Percentiles rank a stretch among this genome's conserved stretches.
These are phyloP conservation scores for Poa pratensis DNA, from an alignment of 176 grass and related monocot species.

Conservation along the genomic window DNA sequence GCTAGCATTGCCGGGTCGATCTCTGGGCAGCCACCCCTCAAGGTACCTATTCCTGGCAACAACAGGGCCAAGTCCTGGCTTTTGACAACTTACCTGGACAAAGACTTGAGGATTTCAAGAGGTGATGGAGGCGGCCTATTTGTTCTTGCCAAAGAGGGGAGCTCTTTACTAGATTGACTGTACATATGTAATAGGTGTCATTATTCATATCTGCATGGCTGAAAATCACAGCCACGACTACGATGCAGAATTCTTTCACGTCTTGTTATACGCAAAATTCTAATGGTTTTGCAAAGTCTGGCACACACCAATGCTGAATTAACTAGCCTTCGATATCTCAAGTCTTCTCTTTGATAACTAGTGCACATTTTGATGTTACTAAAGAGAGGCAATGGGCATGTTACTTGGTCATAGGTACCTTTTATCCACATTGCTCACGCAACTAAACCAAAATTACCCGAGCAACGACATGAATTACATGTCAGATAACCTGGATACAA, in stretches of 20 bases:
- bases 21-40: slow-evolving; percentile 85
- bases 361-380: not conserved
- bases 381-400: not conserved
- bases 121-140: slow-evolving; percentile 89
- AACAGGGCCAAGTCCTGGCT: slow-evolving; percentile 75
- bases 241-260: not conserved
- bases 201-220: slow-evolving; percentile 24
- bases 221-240: not conserved
- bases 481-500: not conserved
- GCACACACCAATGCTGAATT: not conserved
- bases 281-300: not conserved
- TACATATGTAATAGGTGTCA: slow-evolving; percentile 37
- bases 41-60: slow-evolving; percentile 64
- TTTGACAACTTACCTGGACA: slow-evolving; percentile 89
- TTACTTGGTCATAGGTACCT: not conserved
- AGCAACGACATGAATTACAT: not conserved
- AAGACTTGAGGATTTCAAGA: slow-evolving; percentile 90
- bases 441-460: not conserved
- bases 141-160: slow-evolving; percentile 87
- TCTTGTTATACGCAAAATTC: not conserved
- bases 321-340: not conserved
- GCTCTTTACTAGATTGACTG: slow-evolving; percentile 68
- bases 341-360: not conserved
- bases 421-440: not conserved
- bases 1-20: slow-evolving; percentile 67